Conservation (phyloP, 139 green algal species). For the Chlorella sp. region DNA sequence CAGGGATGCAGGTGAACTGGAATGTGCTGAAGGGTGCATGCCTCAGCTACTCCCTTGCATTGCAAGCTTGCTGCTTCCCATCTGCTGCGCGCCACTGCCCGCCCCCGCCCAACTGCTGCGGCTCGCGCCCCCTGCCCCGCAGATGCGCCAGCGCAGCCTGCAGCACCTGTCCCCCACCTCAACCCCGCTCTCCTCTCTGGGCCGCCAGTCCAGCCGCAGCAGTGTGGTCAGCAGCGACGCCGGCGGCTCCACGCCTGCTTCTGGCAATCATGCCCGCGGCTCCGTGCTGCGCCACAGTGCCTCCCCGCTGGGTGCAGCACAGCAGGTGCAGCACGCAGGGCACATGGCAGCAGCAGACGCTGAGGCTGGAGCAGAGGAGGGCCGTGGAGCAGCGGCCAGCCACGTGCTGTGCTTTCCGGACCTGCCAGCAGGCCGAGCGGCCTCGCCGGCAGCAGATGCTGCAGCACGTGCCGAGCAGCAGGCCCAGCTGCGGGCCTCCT, state of each 20-base stretch:
- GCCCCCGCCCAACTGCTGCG: too few species aligned
- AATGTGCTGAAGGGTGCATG: too few species aligned
- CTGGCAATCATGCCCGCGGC: not conserved
- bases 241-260: not conserved
- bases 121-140: too few species aligned
- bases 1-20: too few species aligned
- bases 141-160: slow-evolving; percentile 36
- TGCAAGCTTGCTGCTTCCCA: too few species aligned
- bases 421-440: not conserved
- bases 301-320: not conserved
- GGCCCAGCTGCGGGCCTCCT: not conserved
- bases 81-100: too few species aligned
- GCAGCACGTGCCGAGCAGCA: not conserved
- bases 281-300: not conserved
- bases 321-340: not conserved
- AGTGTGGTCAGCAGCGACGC: not conserved
- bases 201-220: slow-evolving; percentile 20
- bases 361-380: not conserved
- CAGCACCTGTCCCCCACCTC: slow-evolving; percentile 34
- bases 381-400: too few species aligned
- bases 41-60: too few species aligned
- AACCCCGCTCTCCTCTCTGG: slow-evolving; percentile 28
- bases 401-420: not conserved
- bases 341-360: not conserved
- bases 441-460: not conserved